Evolutionary conservation across 2,329 filamentous ascomycete species (phyloP), one percentile per base, ranked within the genome.

Genomic region (Leptographium procerum): DNA sequence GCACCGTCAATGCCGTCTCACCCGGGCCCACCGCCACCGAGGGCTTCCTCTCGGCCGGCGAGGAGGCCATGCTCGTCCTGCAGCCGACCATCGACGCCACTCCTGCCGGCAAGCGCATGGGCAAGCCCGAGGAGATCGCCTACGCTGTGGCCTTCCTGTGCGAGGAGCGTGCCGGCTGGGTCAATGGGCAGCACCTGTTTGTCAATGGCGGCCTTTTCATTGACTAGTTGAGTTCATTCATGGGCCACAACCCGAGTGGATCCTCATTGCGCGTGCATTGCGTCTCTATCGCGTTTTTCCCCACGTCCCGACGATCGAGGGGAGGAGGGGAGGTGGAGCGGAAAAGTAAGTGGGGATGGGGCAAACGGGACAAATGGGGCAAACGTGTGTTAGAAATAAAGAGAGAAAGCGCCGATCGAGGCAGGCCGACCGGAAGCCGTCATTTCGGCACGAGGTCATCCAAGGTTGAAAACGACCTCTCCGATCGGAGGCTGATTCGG

Each of bases 1-100:
- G 80, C 59, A 85, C 82, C 0, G 82, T 84, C 29, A 87, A 86
- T 62, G 73, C 75, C 0, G 77, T 86, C 2, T 77, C 77, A 24
- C 81, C 82, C 0, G 83, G 83, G 0, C 81, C 83, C 0, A 78
- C 83, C 7, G 69, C 78, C 68, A 83, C 75, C 6, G 58, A 43
- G 0, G 60, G 60, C 77, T 28, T 62, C 29, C 29, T 55, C 2
- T 56, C 56, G 1, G 61, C 60, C 7, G 60, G 61, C 0, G 69
- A 72, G 34, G 72, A 71, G 45, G 69, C 72, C 57, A 73, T 77
- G 70, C 69, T 68, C 61, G 64, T 70, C 11, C 65, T 76, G 58
- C 68, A 73, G 61, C 71, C 73, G 1, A 69, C 70, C 1, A 72
- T 76, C 51, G 73, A 76, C 55, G 65, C 68, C 33, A 76, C 73